Base-by-base conservation (phyloP, 495 filamentous ascomycete species). In the Penicillium soppii region DNA sequence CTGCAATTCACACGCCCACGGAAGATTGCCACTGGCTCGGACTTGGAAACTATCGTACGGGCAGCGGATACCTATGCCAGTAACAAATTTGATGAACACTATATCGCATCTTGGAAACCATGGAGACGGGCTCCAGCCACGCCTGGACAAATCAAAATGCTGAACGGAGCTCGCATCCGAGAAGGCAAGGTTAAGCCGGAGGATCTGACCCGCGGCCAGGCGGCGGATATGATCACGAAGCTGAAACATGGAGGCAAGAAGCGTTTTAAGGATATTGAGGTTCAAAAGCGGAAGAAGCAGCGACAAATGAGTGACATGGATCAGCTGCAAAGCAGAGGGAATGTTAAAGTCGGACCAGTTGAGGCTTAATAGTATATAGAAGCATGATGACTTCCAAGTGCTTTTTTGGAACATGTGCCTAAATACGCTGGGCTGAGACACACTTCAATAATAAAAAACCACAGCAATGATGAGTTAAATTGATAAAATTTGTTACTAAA, bases 141-240 rank as follows among this genome's bases (percentile, higher is more conserved):
- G 0, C 61, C 82, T 1, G 78, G 74, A 2, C 94, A 97, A 61
- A 45, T 96, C 0, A 66, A 72, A 2, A 80, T 91, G 27, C 63
- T 98, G 22, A 95, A 95, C 56, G 85, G 80, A 54, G 58, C 87
- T 5, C 71, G 82, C 4, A 68, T 73, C 1, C 68, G 76, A 8
- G 63, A 82, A 1, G 75, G 83, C n/a, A 70, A 76, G 41, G 61
- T 94, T 15, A 73, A 53, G n/a, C 32, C 67, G 1, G 63, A 61
- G 1, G 76, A 81, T 25, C 50, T 96, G 35, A 95, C 82, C 4
- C 90, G 90, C 47, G 94, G 94, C 1, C 80, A 82, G 58, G 95
- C 94, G 26, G 79, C 78, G 16, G 94, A 98, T 71, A 90, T 96
- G 82, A 96, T 97, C 52, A 95, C 88, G 2, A 96, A 96, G 62